Conservation (phyloP, 352 stramenopile genomes). For the Globisporangium parvum region DNA sequence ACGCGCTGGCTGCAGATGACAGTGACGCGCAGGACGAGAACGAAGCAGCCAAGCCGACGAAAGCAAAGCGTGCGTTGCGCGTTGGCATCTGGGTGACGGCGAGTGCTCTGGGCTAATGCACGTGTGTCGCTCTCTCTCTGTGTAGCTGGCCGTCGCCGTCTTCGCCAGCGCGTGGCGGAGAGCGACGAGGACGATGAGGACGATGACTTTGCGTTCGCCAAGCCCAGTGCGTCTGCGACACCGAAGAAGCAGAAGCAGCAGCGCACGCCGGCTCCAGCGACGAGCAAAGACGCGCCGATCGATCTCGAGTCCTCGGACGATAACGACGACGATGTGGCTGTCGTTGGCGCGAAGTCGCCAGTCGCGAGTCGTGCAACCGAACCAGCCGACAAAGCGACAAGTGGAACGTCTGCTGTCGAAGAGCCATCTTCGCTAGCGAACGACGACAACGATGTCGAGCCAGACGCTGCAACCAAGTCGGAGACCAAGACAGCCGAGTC, state of each 20-base stretch:
- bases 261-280: slow-evolving; percentile 2
- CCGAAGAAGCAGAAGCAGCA: slow-evolving; percentile 14
- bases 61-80: slow-evolving; percentile 33
- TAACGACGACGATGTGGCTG: slow-evolving; percentile 5
- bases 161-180: slow-evolving; percentile 45
- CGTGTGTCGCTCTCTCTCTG: not conserved
- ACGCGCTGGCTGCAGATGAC: slow-evolving; percentile 6
- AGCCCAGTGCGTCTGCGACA: slow-evolving; percentile 1
- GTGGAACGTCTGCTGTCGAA: not conserved
- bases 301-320: slow-evolving; percentile 24
- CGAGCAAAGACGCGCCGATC: slow-evolving; percentile 26
- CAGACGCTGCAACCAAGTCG: not conserved
- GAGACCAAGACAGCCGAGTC: not conserved
- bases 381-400: no score
- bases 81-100: not conserved
- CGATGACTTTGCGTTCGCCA: slow-evolving; percentile 29
- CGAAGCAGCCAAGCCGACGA: slow-evolving; percentile 5
- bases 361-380: not conserved
- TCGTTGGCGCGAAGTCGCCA: slow-evolving; percentile 6
- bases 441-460: not conserved
- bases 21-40: slow-evolving; percentile 3
- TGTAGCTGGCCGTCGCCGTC: slow-evolving; percentile 45
- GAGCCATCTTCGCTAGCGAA: not conserved
- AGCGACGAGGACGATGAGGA: slow-evolving; percentile 44
- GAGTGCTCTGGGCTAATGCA: not conserved